A percentile compares a stretch with the other conserved stretches of the same genome.
phyloP scores from a whole-genome alignment of 306 rosid genomes.

The Cucumis cinereus region DNA sequence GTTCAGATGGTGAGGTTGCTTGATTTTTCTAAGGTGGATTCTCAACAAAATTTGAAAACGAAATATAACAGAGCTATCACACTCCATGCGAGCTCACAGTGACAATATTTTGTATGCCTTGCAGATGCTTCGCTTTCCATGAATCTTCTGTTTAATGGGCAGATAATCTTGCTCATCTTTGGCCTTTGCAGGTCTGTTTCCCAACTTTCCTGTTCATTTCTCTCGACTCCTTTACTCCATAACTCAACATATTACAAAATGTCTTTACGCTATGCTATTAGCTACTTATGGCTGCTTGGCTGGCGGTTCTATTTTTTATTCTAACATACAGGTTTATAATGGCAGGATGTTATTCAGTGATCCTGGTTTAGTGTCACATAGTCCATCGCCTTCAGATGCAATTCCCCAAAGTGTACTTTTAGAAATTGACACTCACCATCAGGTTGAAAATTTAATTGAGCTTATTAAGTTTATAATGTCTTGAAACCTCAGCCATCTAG shows the following conservation, averaged over 20 bases:
- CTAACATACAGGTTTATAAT: not conserved
- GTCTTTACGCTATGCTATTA: not conserved
- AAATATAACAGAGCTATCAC: not conserved
- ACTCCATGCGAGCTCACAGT: not conserved
- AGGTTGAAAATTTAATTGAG: conserved; percentile 10
- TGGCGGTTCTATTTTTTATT: not conserved
- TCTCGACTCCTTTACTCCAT: not conserved
- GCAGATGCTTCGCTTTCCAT: conserved; percentile 21
- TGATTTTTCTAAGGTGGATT: too few relatives aligned
- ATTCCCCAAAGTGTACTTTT: not conserved
- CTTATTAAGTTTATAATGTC: not conserved
- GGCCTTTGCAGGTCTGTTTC: conserved; percentile 28
- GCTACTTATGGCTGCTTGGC: not conserved
- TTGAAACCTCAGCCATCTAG: not conserved
- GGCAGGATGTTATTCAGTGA: conserved; percentile 32
- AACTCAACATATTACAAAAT: too few relatives aligned
- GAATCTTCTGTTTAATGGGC: conserved; percentile 23
- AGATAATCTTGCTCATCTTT: conserved; percentile 19
- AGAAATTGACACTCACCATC: conserved; percentile 4
- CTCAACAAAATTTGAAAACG: not conserved
- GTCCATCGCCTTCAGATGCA: conserved; percentile 5
- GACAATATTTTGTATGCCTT: not conserved
- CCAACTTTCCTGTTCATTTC: not conserved
- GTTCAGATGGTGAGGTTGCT: too few relatives aligned
- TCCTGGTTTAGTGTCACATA: conserved; percentile 24